Evolutionary conservation across 306 rosid species (phyloP), one percentile per base, ranked within the genome.

Genomic region (Acacia melanoxylon): DNA sequence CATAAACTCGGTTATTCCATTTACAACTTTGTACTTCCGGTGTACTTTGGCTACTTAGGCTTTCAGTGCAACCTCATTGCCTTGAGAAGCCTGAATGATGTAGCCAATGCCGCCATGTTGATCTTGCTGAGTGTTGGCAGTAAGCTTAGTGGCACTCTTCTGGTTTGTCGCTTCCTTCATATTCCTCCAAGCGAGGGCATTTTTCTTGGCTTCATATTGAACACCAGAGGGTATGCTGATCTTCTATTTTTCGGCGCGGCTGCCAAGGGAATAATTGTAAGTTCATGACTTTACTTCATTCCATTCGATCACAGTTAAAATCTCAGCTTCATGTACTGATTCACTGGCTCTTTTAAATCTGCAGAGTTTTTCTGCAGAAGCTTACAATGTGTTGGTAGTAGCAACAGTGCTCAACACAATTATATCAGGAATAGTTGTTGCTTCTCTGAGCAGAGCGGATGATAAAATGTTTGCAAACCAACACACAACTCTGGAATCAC

Each of bases 181-280:
- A 92, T 93, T 49, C 97, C 99, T 16, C 44, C 84, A 8, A 88
- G 87, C 70, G 93, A 95, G 80, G 97, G 91, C 2, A 85, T 93
- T 72, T 90, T 95, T 46, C 86, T 95, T 45, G 94, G 97, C 42
- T 93, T 95, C 82, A 73, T 89, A 15, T 81, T 95, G 85, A 95
- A 92, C 85, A 83, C 94, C 61, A 93, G 92, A 82, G 99, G 98
- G 5, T 92, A 95, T 88, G 97, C 96, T n/a, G 99, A 95, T 86
- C 86, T 95, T 37, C 67, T 95, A 15, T 90, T 95, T 83, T 70
- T 95, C 3, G 98, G 98, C 62, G 83, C 86, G 14, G 80, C 97
- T 41, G 87, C 96, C 15, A 93, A 88, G 58, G 13, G 56, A 24
- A 20, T 87, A 1, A 62, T 90, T 45, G 99, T 95, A 80, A 90